Evolutionary conservation across 1,139 yeast species (phyloP).

Genomic region (Suhomyces maxii): DNA sequence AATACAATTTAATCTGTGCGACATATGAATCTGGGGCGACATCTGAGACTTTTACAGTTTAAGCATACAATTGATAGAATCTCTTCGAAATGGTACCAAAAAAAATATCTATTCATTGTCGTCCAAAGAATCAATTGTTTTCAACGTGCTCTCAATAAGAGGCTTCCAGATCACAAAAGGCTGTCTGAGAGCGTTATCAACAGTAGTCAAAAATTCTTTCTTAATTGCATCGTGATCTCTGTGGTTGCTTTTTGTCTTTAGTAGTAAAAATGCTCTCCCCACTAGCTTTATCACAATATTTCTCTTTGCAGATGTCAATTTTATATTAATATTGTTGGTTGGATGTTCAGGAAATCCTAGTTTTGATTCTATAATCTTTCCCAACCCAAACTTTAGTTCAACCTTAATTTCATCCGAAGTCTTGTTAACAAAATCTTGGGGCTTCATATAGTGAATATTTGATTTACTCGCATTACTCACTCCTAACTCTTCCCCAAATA

Average conservation of each 20-base stretch:
- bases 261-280: neutral
- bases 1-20: neutral
- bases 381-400: neutral
- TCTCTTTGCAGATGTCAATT: slow-evolving; percentile 1
- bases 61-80: too few species aligned
- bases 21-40: neutral
- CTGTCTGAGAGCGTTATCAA: neutral
- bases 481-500: neutral
- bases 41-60: too few species aligned
- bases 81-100: too few species aligned
- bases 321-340: slow-evolving; percentile 2
- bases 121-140: too few species aligned
- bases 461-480: neutral
- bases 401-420: neutral
- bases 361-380: neutral
- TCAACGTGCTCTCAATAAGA: neutral
- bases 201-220: too few species aligned
- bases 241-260: neutral
- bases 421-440: neutral
- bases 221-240: too few species aligned
- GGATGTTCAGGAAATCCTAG: slow-evolving; percentile 8
- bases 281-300: neutral
- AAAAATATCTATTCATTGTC: too few species aligned
- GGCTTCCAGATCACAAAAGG: neutral
- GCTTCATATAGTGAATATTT: neutral